Percentiles rank a stretch among this genome's conserved stretches.
Conservation (phyloP, 495 filamentous ascomycete species). For the Penicillium longicatenatum region DNA sequence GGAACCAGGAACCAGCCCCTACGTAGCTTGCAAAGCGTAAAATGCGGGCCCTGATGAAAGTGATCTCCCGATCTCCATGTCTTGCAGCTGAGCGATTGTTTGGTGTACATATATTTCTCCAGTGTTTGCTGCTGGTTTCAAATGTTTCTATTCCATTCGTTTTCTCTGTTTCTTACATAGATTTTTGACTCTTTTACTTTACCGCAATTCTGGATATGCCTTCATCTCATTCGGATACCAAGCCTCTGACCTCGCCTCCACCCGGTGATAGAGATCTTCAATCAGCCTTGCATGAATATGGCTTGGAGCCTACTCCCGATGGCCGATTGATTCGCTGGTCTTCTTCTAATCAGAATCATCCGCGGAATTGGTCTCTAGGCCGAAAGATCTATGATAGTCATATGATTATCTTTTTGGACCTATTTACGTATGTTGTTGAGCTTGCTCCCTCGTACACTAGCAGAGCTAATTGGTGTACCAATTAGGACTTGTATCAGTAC, state of each 20-base stretch:
- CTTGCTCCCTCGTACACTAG: not conserved
- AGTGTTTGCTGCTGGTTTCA: too few relatives aligned
- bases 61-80: too few relatives aligned
- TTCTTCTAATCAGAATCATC: constrained; percentile 16
- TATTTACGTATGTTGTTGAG: constrained; percentile 11
- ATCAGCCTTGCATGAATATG: constrained; percentile 1
- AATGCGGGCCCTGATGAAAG: too few relatives aligned
- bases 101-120: too few relatives aligned
- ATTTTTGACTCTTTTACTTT: too few relatives aligned
- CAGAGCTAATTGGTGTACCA: not conserved
- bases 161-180: too few relatives aligned
- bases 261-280: not conserved
- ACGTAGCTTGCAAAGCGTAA: too few relatives aligned
- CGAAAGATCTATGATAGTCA: constrained; percentile 19
- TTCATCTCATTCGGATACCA: too few relatives aligned
- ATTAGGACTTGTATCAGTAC: constrained; percentile 32
- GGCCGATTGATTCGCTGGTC: constrained; percentile 17
- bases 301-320: constrained; percentile 13
- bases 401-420: constrained; percentile 18
- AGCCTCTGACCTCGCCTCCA: not conserved
- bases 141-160: too few relatives aligned
- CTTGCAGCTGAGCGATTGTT: too few relatives aligned
- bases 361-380: constrained; percentile 14
- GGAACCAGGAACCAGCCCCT: too few relatives aligned
- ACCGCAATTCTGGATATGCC: too few relatives aligned